Conservation (phyloP, 257 asterid genomes). For the Striga asiatica region DNA sequence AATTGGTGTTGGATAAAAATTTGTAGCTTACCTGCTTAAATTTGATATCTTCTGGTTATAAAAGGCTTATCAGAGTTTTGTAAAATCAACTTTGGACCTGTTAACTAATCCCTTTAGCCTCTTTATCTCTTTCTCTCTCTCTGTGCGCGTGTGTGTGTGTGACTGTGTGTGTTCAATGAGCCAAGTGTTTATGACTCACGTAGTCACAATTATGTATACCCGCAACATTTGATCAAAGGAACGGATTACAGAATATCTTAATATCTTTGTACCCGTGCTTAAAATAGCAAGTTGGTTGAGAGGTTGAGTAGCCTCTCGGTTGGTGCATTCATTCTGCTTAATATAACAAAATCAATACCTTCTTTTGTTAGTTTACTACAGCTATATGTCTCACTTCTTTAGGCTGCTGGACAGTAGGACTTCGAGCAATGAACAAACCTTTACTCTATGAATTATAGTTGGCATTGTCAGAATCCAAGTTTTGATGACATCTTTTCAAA, state of each 20-base stretch:
- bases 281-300: background rate
- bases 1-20: background rate
- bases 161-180: no score
- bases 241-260: background rate
- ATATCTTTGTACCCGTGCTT: background rate
- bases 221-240: background rate
- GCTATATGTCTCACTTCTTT: background rate
- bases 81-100: background rate
- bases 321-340: conserved; percentile 8
- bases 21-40: background rate
- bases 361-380: background rate
- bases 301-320: background rate
- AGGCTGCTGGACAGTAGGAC: background rate
- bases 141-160: background rate
- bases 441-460: background rate
- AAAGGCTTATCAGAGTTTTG: background rate
- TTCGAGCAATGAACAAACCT: background rate
- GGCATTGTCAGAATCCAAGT: conserved; percentile 1
- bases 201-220: no score
- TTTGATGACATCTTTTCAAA: background rate
- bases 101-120: conserved; percentile 9
- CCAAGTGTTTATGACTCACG: no score
- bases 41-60: background rate
- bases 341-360: background rate
- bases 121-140: background rate